Evolutionary conservation across 495 filamentous ascomycete genomes (phyloP).

Genomic region (Thermochaetoides thermophila): DNA sequence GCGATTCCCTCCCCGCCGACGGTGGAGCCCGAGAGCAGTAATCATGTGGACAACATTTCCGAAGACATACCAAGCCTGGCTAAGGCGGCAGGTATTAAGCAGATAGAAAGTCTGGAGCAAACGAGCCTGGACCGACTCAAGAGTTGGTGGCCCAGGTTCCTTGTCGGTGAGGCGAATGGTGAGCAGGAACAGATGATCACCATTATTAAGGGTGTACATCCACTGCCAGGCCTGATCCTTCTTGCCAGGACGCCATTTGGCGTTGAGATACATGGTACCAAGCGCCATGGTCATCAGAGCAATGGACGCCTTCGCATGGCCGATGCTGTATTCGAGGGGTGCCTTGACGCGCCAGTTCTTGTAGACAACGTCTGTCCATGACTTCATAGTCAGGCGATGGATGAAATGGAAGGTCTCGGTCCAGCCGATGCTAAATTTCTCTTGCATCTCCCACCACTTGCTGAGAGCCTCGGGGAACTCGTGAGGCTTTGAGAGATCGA

Average conservation of each 20-base stretch:
- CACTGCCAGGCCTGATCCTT: slow-evolving; percentile 3
- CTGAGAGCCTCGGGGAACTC: neutral
- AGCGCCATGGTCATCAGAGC: slow-evolving; percentile 15
- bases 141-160: slow-evolving; percentile 7
- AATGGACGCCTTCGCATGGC: slow-evolving; percentile 11
- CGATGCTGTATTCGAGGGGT: slow-evolving; percentile 6
- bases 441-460: slow-evolving; percentile 8
- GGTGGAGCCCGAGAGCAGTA: slow-evolving; percentile 17
- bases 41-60: slow-evolving; percentile 14
- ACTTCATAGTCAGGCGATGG: slow-evolving; percentile 7
- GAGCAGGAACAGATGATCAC: slow-evolving; percentile 9
- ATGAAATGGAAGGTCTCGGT: slow-evolving; percentile 14
- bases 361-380: slow-evolving; percentile 9
- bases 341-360: slow-evolving; percentile 4
- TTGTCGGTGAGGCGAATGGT: slow-evolving; percentile 7
- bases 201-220: slow-evolving; percentile 9
- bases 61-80: slow-evolving; percentile 15
- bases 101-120: slow-evolving; percentile 16
- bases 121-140: slow-evolving; percentile 14
- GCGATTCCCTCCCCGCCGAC: slow-evolving; percentile 10
- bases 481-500: slow-evolving; percentile 3
- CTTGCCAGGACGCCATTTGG: neutral
- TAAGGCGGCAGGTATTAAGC: slow-evolving; percentile 12
- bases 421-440: slow-evolving; percentile 11
- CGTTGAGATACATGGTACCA: slow-evolving; percentile 7